Evolutionary conservation across 2,329 filamentous ascomycete species (phyloP), one percentile per base, ranked within the genome.

Genomic region (Paecilomyces fulvus): DNA sequence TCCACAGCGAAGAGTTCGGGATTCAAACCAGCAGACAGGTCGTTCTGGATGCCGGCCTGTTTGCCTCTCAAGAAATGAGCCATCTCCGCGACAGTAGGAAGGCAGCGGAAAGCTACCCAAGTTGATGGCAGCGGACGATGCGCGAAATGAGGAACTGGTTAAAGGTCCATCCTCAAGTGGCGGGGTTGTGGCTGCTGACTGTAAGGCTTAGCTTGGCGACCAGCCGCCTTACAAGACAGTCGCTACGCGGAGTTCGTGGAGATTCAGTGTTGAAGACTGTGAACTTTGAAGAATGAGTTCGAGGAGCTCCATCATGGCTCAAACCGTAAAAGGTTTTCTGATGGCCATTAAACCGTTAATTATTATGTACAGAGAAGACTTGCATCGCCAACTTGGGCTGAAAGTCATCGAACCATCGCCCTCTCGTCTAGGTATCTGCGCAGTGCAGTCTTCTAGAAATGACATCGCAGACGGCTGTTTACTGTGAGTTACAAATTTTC

Each of bases 1-100:
- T 96, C 91, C 23, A 92, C 83, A 58, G 83, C 79, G 70, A 97
- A 96, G 12, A 89, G 77, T 59, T 90, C 88, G 37, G 90, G 83
- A 17, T 84, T 80, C 60, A 97, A 84, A 63, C 87, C 88, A 17
- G 86, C 85, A 54, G 92, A 96, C 63, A 99, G 82, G 76, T 97
- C 94, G 74, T 87, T 89, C 70, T 91, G 88, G 65, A 99, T 88
- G 67, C 94, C 94, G 56, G 90, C 84, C 80, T 97, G 94, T 80
- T 95, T 96, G 65, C 89, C 88, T 70, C 94, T 83, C 60, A 99
- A 78, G 70, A 97, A 92, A 65, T 88, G 84, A 55, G 92, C 85
- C 92, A 96, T 96, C 56, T 64, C 64, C 55, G 30, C 43, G 43
- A 49, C 48, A 31, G 52, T 7, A 46, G 51, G 30, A 33, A 58